Evolutionary conservation across 306 rosid genomes (phyloP).

Genomic region (Gastrolobium villosum): DNA sequence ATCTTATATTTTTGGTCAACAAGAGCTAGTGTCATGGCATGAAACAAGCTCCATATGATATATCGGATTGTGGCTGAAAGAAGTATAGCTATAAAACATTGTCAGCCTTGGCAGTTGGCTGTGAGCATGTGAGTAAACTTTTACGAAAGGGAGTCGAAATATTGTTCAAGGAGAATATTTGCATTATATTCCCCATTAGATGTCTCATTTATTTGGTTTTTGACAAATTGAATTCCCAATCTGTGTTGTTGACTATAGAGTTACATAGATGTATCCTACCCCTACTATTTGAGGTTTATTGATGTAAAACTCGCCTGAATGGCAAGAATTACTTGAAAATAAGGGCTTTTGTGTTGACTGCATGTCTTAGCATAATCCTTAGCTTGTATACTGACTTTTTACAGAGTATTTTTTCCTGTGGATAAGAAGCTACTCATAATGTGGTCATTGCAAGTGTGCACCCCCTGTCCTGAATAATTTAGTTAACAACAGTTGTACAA

Average conservation of each 20-base stretch:
- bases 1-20: neutral
- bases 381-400: neutral
- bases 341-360: constrained; percentile 1
- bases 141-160: constrained; percentile 11
- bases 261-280: neutral
- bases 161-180: neutral
- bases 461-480: constrained; percentile 7
- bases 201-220: neutral
- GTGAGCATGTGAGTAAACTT: constrained; percentile 1
- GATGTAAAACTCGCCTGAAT: neutral
- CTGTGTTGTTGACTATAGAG: constrained; percentile 14
- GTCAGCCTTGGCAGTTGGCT: constrained; percentile 16
- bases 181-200: neutral
- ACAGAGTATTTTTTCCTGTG: neutral
- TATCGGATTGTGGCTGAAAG: constrained; percentile 15
- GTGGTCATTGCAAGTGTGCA: neutral
- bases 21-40: neutral
- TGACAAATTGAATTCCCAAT: constrained; percentile 24
- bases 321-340: neutral
- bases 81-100: constrained; percentile 14
- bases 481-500: neutral
- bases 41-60: neutral
- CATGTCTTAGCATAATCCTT: neutral
- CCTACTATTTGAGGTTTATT: constrained; percentile 12
- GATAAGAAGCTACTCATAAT: neutral